A percentile compares a stretch with the other conserved stretches of the same genome.
phyloP scores from a whole-genome alignment of 163 green algal genomes.

The Prototheca wickerhamii region DNA sequence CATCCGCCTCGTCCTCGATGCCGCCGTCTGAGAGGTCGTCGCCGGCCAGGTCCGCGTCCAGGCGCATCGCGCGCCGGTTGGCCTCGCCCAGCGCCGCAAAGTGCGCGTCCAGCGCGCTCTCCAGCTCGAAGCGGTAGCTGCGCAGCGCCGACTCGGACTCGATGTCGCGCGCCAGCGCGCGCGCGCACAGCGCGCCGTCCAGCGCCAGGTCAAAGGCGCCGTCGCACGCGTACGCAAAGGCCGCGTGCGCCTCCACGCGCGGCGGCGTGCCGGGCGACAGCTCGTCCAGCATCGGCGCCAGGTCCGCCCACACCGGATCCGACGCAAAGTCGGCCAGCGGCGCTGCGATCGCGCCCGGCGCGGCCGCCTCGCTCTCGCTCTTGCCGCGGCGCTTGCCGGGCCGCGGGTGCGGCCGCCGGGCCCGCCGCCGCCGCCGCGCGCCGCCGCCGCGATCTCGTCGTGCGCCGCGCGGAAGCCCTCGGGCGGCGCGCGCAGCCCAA shows the following conservation, averaged over 20 bases:
- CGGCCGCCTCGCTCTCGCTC: too few relatives aligned
- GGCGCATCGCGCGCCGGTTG: conserved; percentile 9
- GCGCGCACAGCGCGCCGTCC: conserved; percentile 6
- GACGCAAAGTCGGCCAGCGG: neutral
- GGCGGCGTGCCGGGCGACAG: neutral
- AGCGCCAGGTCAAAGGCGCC: conserved; percentile 9
- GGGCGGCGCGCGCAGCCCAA: conserved; percentile 13
- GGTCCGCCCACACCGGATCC: neutral
- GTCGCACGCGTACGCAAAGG: conserved; percentile 11
- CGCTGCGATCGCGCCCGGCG: too few relatives aligned
- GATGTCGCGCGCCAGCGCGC: conserved; percentile 17
- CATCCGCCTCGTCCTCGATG: neutral
- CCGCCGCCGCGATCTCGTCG: conserved; percentile 17
- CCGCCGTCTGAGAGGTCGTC: neutral
- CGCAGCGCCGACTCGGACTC: neutral
- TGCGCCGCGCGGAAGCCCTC: conserved; percentile 6
- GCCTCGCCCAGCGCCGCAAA: neutral
- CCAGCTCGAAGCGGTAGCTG: conserved; percentile 23
- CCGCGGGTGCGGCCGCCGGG: neutral
- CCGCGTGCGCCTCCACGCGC: neutral
- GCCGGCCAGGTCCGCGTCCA: conserved; percentile 11
- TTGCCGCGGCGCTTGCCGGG: neutral
- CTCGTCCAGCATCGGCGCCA: too few relatives aligned
- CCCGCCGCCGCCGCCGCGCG: conserved; percentile 8
- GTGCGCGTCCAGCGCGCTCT: conserved; percentile 18